Evolutionary conservation across 2,329 filamentous ascomycete species (phyloP), one percentile per base, ranked within the genome.

Genomic region (Cytospora piceae): DNA sequence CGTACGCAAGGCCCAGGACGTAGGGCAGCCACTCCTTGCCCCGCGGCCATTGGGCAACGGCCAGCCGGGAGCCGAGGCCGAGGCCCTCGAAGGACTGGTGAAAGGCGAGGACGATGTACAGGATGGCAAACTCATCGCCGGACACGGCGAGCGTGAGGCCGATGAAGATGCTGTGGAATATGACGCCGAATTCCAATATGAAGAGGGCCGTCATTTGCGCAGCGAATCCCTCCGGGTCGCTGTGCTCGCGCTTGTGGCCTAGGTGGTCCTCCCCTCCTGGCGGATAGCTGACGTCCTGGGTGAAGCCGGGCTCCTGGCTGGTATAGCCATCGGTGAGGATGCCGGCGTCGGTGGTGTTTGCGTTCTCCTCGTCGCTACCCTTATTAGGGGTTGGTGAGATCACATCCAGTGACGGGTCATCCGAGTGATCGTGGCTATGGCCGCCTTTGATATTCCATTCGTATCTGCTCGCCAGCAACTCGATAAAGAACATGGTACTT

Each of bases 121-220:
- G 78, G 0, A 84, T 83, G 37, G 77, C 74, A 75, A 88, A 88
- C 56, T 87, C 85, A 0, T 80, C 74, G 29, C 84, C 82, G 0
- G 82, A 80, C n/a, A 87, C 85, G 11, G 84, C 87, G 12, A 89
- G 77, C 61, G 86, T 88, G 61, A 89, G 79, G 2, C 86, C 86
- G 67, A 88, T 87, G 72, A 89, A 86, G 58, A 88, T 82, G 4
- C 83, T 86, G 76, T 89, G 86, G 76, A 89, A 87, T 63, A 89
- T 82, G 67, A 88, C 83, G 67, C 86, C 86, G 70, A 82, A 87
- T 73, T 88, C 86, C 29, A 86, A 80, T 64, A 81, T 78, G n/a
- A 80, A 69, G 63, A 81, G 80, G 0, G 80, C 79, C 3, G 78
- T 77, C 31, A 82, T 80, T 69, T 83, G 80, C 65, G 80, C 68